Evolutionary conservation across 192 early-diverging fungal species (phyloP), one percentile per base, ranked within the genome.

Genomic region (Linnemannia schmuckeri): DNA sequence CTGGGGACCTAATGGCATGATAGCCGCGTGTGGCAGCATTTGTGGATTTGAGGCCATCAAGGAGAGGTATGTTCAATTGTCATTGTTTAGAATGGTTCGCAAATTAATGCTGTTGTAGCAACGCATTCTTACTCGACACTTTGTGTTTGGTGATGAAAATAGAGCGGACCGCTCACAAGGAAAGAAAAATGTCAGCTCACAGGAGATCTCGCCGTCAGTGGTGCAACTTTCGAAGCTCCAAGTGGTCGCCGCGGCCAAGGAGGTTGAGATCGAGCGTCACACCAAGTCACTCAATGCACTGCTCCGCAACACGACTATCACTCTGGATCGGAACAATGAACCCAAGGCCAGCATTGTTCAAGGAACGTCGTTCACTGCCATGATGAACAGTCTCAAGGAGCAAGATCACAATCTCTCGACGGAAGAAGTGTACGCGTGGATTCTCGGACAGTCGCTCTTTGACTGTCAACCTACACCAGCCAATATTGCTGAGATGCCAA

Each of bases 1-100:
- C 0, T 99, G 96, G 94, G 97, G 96, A 0, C 93, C 94, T 0
- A 92, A 92, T 73, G 97, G 96, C 20, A 79, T 89, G 61, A 90
- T 97, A 42, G 93, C 94, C 0, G 90, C 91, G 4, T 84, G 91
- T 38, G 94, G 94, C 52, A 92, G 55, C 0, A 35, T 83, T 15
- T 76, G 74, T 27, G 70, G 61, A 6, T 79, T 82, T 69, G 46
- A 80, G 3, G 55, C 44, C 79, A 41, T 88, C 27, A 76, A 82
- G 42, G 87, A 88, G 54, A 80, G 87, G 87, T 88, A 80, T 22
- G 33, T 40, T 18, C 15, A 13, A 66, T 52, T 52, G 1, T 22
- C 46, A 15, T 54, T 35, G 6, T 4, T 0, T 1, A 35, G 6
- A n/a, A 17, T 46, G 72, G 27, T 12, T 42, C 52, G 0, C n/a